These are phyloP conservation scores for Colletotrichum chrysophilum DNA, from an alignment of 2,329 filamentous ascomycete species.

Conservation along the genomic window DNA sequence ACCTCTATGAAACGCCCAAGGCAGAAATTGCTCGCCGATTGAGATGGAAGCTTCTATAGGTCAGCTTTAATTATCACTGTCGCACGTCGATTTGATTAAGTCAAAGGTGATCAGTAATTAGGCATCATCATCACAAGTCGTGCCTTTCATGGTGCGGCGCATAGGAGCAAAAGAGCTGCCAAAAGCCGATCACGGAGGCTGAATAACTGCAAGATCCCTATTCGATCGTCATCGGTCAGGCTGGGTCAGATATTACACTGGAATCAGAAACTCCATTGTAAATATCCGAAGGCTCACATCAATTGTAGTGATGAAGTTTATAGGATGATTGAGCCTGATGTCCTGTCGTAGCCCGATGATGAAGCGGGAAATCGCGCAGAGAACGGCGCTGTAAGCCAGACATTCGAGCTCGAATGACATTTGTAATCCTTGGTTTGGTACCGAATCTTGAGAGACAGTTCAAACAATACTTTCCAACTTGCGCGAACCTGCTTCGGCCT, in stretches of 20 bases:
- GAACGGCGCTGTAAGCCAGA: background rate
- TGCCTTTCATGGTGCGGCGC: background rate
- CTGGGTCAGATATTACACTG: background rate
- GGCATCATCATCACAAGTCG: accelerated
- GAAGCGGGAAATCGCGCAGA: background rate
- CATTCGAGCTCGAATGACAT: background rate
- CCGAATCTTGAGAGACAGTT: accelerated
- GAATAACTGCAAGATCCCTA: background rate
- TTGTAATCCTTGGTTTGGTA: accelerated
- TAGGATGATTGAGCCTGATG: background rate
- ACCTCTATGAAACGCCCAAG: background rate
- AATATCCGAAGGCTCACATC: accelerated
- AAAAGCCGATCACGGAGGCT: background rate
- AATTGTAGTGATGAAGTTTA: background rate
- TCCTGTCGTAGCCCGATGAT: background rate
- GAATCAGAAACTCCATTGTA: background rate
- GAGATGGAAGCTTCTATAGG: background rate
- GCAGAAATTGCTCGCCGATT: background rate
- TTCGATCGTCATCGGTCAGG: background rate
- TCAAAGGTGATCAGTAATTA: background rate
- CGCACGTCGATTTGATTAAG: background rate
- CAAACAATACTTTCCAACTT: background rate
- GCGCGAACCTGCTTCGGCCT: background rate
- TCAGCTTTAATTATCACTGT: background rate
- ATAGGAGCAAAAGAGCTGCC: background rate